Conservation (phyloP, 129 eudicot genomes). For the Ambrosia artemisiifolia region DNA sequence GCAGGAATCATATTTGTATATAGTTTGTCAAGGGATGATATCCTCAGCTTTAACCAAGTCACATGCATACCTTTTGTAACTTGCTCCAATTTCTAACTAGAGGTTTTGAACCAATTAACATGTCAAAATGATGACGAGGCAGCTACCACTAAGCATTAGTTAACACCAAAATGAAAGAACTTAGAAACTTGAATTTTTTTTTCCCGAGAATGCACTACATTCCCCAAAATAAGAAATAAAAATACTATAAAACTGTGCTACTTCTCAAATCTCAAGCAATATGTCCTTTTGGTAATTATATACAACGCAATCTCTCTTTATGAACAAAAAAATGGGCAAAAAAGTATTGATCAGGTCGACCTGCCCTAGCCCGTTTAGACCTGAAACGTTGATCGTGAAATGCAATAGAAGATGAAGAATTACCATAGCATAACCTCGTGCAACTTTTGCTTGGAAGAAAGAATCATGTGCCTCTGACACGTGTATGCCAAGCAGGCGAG, state of each 20-base stretch:
- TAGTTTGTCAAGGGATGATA: no score
- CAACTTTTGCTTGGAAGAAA: conserved; percentile 90
- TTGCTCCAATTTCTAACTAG: not conserved
- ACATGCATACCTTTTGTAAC: not conserved
- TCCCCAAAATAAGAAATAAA: not conserved
- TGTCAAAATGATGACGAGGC: not conserved
- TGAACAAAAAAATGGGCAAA: not conserved
- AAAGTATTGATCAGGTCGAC: not conserved
- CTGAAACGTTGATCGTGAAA: not conserved
- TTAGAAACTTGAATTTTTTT: not conserved
- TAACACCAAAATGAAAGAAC: not conserved
- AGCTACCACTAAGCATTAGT: not conserved
- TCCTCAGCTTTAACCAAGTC: not conserved
- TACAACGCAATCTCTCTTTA: not conserved
- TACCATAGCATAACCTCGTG: conserved; percentile 87
- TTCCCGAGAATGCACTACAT: not conserved
- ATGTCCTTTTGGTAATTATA: not conserved
- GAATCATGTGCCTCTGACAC: conserved; percentile 94
- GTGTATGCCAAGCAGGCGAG: conserved; percentile 87
- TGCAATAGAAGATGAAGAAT: conserved; percentile 5
- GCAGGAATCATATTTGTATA: no score
- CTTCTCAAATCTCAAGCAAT: not conserved
- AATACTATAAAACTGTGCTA: not conserved
- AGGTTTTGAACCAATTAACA: not conserved
- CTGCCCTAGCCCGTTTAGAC: not conserved